phyloP scores from a whole-genome alignment of 192 early-diverging fungal species.

The Diversispora epigaea region DNA sequence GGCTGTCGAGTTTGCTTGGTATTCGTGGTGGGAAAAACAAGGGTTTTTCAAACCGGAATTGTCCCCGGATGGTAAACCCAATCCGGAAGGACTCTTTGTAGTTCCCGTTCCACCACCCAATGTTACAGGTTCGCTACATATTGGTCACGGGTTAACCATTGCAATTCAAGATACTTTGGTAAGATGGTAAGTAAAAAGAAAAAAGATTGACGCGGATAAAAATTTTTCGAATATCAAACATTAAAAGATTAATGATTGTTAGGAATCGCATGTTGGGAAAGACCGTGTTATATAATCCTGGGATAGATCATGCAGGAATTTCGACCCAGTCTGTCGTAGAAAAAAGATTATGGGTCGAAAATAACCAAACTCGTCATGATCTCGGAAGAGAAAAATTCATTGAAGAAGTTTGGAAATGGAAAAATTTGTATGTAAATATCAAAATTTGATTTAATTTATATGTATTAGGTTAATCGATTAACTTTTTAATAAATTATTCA shows the following conservation, averaged over 20 bases:
- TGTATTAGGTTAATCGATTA: neutral
- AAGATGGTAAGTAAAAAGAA: conserved; percentile 66
- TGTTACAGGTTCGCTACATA: conserved; percentile 94
- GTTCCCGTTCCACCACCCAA: conserved; percentile 99
- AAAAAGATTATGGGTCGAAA: conserved; percentile 87
- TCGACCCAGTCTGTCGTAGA: conserved; percentile 97
- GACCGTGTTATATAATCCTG: conserved; percentile 91
- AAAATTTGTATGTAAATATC: conserved; percentile 63
- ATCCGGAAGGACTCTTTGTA: conserved; percentile 80
- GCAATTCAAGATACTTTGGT: conserved; percentile 92
- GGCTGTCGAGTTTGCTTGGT: conserved; percentile 95
- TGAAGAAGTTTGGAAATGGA: conserved; percentile 94
- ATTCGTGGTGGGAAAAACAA: conserved; percentile 95
- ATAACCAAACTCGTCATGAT: conserved; percentile 83
- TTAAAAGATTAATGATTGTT: neutral
- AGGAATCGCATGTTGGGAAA: conserved; percentile 96
- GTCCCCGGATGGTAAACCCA: conserved; percentile 66
- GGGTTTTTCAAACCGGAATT: conserved; percentile 87
- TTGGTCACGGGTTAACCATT: conserved; percentile 91
- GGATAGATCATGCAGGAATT: conserved; percentile 96
- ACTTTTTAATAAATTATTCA: neutral
- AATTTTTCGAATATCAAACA: neutral
- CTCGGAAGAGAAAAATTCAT: conserved; percentile 90
- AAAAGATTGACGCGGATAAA: neutral
- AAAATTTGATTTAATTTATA: neutral